A percentile compares a stretch with the other conserved stretches of the same genome.
phyloP scores from a whole-genome alignment of 2,329 filamentous ascomycete species.

The Diplodia seriata region DNA sequence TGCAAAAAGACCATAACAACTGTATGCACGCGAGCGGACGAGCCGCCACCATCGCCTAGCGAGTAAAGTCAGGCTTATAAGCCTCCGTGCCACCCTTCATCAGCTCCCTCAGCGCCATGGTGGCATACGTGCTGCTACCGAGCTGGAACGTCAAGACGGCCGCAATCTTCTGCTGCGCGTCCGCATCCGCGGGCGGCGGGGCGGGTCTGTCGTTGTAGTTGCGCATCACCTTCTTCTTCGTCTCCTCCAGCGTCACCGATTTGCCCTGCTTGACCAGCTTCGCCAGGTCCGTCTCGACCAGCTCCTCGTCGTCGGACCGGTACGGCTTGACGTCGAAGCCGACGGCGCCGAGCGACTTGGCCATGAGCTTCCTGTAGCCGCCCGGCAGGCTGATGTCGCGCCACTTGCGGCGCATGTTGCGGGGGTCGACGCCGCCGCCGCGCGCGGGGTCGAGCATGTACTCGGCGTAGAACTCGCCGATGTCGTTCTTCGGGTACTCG shows the following conservation, averaged over 20 bases:
- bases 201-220: slow-evolving; percentile 13
- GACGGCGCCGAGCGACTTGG: slow-evolving; percentile 69
- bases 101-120: slow-evolving; percentile 80
- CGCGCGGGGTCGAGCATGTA: slow-evolving; percentile 79
- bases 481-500: slow-evolving; percentile 80
- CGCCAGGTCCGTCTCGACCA: slow-evolving; percentile 88
- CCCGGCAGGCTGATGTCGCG: slow-evolving; percentile 89
- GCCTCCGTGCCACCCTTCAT: slow-evolving; percentile 71
- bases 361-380: slow-evolving; percentile 84
- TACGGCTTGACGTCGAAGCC: slow-evolving; percentile 68
- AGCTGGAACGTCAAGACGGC: slow-evolving; percentile 77
- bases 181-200: slow-evolving; percentile 26
- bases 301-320: slow-evolving; percentile 68
- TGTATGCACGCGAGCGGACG: too few species aligned
- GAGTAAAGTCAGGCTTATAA: slow-evolving; percentile 65
- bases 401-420: slow-evolving; percentile 84
- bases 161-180: slow-evolving; percentile 62
- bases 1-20: not conserved
- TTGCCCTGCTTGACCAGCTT: slow-evolving; percentile 59
- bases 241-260: slow-evolving; percentile 37
- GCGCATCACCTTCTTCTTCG: slow-evolving; percentile 24
- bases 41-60: not conserved
- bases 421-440: slow-evolving; percentile 80
- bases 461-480: slow-evolving; percentile 81
- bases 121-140: slow-evolving; percentile 81